Percentiles rank a stretch among this genome's conserved stretches.
These are phyloP conservation scores for Neopestalotiopsis sp. DNA, from an alignment of 2,329 filamentous ascomycete species.

Conservation along the genomic window DNA sequence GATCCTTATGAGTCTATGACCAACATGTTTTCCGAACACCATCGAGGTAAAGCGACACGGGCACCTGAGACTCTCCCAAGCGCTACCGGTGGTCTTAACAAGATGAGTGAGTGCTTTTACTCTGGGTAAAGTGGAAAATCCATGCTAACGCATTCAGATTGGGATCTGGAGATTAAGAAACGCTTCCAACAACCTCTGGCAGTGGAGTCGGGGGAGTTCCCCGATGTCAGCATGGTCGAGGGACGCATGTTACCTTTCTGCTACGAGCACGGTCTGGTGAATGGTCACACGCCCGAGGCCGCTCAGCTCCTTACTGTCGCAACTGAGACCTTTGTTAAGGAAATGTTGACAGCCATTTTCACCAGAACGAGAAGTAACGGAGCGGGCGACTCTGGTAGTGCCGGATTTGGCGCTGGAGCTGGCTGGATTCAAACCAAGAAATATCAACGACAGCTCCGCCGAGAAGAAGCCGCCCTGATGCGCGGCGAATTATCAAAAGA, in stretches of 20 bases:
- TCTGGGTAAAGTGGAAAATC: slow-evolving; percentile 9
- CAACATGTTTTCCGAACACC: slow-evolving; percentile 57
- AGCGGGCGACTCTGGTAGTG: slow-evolving; percentile 64
- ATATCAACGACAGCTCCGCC: slow-evolving; percentile 75
- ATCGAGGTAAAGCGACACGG: slow-evolving; percentile 50
- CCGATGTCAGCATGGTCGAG: slow-evolving; percentile 67
- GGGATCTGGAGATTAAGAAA: slow-evolving; percentile 72
- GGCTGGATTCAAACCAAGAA: slow-evolving; percentile 80
- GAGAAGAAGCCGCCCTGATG: slow-evolving; percentile 75
- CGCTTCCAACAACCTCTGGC: slow-evolving; percentile 68
- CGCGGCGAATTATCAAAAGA: slow-evolving; percentile 78
- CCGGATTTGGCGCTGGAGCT: slow-evolving; percentile 68
- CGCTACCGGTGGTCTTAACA: slow-evolving; percentile 73
- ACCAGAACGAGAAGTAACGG: slow-evolving; percentile 70
- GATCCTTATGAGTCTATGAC: slow-evolving; percentile 61
- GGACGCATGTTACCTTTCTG: slow-evolving; percentile 72
- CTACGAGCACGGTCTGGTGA: slow-evolving; percentile 68
- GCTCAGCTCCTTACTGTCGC: slow-evolving; percentile 69
- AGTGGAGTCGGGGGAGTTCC: slow-evolving; percentile 73
- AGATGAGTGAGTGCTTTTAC: slow-evolving; percentile 68
- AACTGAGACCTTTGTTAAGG: slow-evolving; percentile 71
- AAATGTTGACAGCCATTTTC: slow-evolving; percentile 67
- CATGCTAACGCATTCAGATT: slow-evolving; percentile 48
- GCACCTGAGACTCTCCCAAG: slow-evolving; percentile 69
- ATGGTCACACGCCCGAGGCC: slow-evolving; percentile 64